A percentile compares a stretch with the other conserved stretches of the same genome.
Evolutionary conservation across 83 land plant species (phyloP).

Genomic region (Picea abies): DNA sequence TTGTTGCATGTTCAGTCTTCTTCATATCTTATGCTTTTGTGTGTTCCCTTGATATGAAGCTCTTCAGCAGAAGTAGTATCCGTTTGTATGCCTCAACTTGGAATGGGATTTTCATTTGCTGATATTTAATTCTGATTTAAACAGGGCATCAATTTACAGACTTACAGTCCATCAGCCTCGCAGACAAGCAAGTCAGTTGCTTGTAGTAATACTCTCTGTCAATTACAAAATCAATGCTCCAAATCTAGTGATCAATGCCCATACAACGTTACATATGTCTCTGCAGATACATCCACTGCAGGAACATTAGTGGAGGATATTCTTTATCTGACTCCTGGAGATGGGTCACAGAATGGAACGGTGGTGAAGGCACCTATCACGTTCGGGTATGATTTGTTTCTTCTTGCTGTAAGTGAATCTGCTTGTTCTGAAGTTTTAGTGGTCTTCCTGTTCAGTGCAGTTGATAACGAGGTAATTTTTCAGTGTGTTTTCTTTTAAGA

Average conservation of each 20-base stretch:
- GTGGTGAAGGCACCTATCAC: conserved; percentile 47
- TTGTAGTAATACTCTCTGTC: conserved; percentile 66
- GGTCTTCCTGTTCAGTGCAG: too few species aligned
- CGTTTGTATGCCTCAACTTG: too few species aligned
- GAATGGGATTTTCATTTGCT: background rate
- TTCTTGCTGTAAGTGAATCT: background rate
- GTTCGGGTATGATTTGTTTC: conserved; percentile 43
- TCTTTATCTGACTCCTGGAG: conserved; percentile 58
- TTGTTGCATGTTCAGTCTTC: too few species aligned
- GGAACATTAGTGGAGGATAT: conserved; percentile 86
- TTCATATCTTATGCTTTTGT: too few species aligned
- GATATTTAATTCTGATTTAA: background rate
- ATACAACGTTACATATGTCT: conserved; percentile 71
- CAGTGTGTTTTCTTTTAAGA: background rate
- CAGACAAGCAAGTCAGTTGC: conserved; percentile 16
- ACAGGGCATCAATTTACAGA: too few species aligned
- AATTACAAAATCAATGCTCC: conserved; percentile 28
- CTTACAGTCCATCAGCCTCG: too few species aligned
- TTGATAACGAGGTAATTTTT: too few species aligned
- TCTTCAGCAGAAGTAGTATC: too few species aligned
- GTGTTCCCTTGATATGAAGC: too few species aligned
- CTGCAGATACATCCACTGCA: conserved; percentile 82
- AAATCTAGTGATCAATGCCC: conserved; percentile 49
- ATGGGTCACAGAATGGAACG: conserved; percentile 10
- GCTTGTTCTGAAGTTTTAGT: too few species aligned